Base-by-base conservation (phyloP, 805 yeast genomes). In the Yarrowia sp. region DNA sequence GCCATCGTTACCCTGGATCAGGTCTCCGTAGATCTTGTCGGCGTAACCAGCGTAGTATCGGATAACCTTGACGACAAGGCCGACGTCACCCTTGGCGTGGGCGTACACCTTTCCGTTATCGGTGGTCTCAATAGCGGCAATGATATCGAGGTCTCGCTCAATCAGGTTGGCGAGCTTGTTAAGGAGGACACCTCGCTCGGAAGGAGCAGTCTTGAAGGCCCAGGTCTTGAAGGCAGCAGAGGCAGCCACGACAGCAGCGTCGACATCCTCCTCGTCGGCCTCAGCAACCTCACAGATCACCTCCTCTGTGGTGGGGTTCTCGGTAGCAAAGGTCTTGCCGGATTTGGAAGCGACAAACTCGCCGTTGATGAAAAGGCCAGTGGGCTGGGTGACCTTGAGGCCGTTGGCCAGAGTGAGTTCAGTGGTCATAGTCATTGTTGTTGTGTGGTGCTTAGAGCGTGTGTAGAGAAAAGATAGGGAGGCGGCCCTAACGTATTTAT, bases 291-390 rank as follows among this genome's bases (percentile, higher is more conserved):
- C 82, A 61, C 87, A 79, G 69, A 88, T 83, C 65, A 79, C 81
- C 73, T 87, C 88, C 75, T 87, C 78, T 43, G 76, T 75, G 63
- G 75, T 66, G 45, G 68, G 73, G 67, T 71, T 70, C 67, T 85
- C 74, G 39, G 86, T 89, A 69, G 74, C 86, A 68, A 88, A 82
- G 18, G 87, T 84, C 74, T 84, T 83, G 69, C 81, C 82, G 66
- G 80, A 82, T 71, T 80, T 77, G 31, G 91, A 83, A 43, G 79
- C 74, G 32, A 87, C 89, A 84, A 87, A 71, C 84, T 78, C 89
- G 76, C 90, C 90, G 80, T 91, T 88, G 75, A 92, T 90, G 82
- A 90, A 92, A 71, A 92, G 79, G 68, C 97, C 97, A 11, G 89
- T 84, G 71, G 97, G 97, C 78, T 89, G 96, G 62, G 84, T 81